Percentiles rank a stretch among this genome's conserved stretches.
Conservation (phyloP, 495 filamentous ascomycete genomes). For the Trichoderma erinaceum region DNA sequence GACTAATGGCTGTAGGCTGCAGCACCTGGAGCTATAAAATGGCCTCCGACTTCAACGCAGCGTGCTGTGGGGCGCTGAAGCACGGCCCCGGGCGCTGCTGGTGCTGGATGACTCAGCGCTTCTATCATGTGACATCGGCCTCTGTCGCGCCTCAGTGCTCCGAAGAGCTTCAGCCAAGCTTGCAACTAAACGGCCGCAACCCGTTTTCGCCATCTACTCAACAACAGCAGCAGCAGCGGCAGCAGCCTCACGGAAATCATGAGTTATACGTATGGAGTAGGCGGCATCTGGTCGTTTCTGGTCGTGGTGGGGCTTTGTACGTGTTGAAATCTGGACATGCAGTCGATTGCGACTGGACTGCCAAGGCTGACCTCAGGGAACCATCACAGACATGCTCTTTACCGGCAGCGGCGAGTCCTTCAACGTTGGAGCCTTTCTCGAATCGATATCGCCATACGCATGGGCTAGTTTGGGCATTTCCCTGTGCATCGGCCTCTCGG, state of each 20-base stretch:
- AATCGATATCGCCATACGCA: constrained; percentile 86
- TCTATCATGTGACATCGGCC: constrained; percentile 6
- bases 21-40: neutral
- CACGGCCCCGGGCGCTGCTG: neutral
- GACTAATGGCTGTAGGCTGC: neutral
- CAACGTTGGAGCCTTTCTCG: constrained; percentile 93
- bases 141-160: constrained; percentile 3
- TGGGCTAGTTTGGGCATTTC: constrained; percentile 90
- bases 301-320: constrained; percentile 85
- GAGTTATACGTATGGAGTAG: constrained; percentile 58
- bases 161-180: neutral
- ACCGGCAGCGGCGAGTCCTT: constrained; percentile 93
- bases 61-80: neutral
- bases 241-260: constrained; percentile 29
- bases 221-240: neutral
- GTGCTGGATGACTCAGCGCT: neutral
- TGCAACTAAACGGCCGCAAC: neutral
- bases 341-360: neutral
- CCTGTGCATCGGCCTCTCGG: constrained; percentile 90
- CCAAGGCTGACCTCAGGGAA: neutral
- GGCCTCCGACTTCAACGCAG: neutral
- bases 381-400: constrained; percentile 82
- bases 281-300: constrained; percentile 63
- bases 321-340: constrained; percentile 18
- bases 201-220: neutral